Conservation (phyloP, 2,329 filamentous ascomycete genomes). For the Blastomyces parvus region DNA sequence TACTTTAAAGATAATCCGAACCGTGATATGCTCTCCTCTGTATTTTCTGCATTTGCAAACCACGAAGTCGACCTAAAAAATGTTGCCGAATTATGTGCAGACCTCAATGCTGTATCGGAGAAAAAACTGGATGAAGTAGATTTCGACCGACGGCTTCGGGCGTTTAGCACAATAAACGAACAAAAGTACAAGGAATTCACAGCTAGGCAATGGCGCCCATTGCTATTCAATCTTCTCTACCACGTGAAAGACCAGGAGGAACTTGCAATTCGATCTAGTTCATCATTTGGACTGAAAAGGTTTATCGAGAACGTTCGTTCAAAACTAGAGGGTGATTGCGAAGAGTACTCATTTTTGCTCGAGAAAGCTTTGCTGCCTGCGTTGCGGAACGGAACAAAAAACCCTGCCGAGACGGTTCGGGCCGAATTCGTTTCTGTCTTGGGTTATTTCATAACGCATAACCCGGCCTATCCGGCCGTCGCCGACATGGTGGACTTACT, state of each 20-base stretch:
- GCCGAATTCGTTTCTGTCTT: conserved; percentile 72
- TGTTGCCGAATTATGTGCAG: conserved; percentile 60
- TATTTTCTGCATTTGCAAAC: conserved; percentile 60
- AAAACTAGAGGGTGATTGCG: conserved; percentile 34
- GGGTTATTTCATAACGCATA: conserved; percentile 63
- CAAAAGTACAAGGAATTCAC: conserved; percentile 52
- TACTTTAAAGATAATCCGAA: conserved; percentile 79
- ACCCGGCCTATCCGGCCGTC: conserved; percentile 61
- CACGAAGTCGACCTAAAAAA: conserved; percentile 52
- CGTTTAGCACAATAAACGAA: conserved; percentile 64
- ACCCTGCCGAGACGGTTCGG: conserved; percentile 73
- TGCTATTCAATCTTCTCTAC: conserved; percentile 83
- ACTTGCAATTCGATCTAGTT: conserved; percentile 73
- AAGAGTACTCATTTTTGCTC: conserved; percentile 49
- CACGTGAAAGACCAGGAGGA: conserved; percentile 81
- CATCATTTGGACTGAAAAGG: conserved; percentile 67
- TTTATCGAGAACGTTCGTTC: conserved; percentile 59
- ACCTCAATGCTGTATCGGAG: conserved; percentile 69
- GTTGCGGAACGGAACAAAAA: conserved; percentile 64
- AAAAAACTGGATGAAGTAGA: conserved; percentile 74
- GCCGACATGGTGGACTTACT: conserved; percentile 65
- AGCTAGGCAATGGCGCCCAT: conserved; percentile 69
- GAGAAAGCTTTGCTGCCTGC: conserved; percentile 60
- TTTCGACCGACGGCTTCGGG: conserved; percentile 69
- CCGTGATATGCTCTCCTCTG: conserved; percentile 61